Percentiles rank a stretch among this genome's conserved stretches.
These are phyloP conservation scores for Pichia insulana DNA, from an alignment of 805 yeast species.

Conservation along the genomic window DNA sequence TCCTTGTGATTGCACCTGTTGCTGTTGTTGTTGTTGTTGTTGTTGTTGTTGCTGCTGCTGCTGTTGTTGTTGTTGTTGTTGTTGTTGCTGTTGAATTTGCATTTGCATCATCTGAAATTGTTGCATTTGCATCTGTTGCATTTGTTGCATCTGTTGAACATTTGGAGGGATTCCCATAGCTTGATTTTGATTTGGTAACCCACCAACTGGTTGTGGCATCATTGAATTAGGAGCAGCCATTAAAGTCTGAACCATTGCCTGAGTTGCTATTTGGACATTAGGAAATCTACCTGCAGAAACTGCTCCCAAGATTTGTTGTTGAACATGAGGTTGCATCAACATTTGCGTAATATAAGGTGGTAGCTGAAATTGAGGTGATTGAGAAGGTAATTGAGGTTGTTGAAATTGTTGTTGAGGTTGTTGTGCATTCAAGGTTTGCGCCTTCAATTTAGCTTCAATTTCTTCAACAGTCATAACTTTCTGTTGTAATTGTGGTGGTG, in stretches of 20 bases:
- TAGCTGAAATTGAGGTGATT: conserved; percentile 16
- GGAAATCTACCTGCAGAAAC: conserved; percentile 29
- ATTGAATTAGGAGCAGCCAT: conserved; percentile 19
- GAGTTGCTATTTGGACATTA: conserved; percentile 25
- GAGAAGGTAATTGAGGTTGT: conserved; percentile 15
- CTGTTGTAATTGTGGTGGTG: conserved; percentile 15
- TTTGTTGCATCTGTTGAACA: conserved; percentile 2
- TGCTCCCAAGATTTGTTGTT: conserved; percentile 24
- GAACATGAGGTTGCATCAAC: conserved; percentile 20
- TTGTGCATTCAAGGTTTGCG: conserved; percentile 25
- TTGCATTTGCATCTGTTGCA: conserved; percentile 14
- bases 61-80: conserved; percentile 17
- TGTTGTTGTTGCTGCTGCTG: conserved; percentile 13
- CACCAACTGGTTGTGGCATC: conserved; percentile 15
- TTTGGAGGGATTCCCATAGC: conserved; percentile 10
- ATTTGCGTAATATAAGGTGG: conserved; percentile 18
- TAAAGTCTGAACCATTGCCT: conserved; percentile 25
- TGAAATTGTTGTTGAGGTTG: conserved; percentile 17
- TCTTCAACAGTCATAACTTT: conserved; percentile 70
- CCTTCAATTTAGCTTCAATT: conserved; percentile 68
- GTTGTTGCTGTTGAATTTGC: conserved; percentile 8
- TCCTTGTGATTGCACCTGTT: conserved; percentile 1
- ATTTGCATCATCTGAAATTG: conserved; percentile 4
- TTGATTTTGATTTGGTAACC: not conserved
- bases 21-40: conserved; percentile 8